phyloP scores from a whole-genome alignment of 208 protist species.

The Leishmania guyanensis region DNA sequence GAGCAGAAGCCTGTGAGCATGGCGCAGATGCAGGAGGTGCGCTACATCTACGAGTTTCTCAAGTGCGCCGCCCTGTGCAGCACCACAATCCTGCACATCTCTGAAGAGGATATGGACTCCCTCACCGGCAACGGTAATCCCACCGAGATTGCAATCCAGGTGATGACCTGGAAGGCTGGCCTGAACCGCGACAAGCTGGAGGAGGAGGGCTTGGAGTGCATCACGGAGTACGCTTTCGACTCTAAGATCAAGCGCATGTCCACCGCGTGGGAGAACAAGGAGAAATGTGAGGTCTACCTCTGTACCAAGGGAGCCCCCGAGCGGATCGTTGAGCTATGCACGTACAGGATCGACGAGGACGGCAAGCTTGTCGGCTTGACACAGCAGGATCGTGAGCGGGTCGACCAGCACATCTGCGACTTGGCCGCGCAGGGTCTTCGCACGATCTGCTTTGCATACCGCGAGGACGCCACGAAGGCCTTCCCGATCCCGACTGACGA shows the following conservation, averaged over 20 bases:
- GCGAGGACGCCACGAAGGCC: constrained; percentile 30
- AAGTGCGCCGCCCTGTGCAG: constrained; percentile 80
- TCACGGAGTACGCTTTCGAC: constrained; percentile 88
- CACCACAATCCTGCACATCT: constrained; percentile 61
- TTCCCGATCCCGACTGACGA: constrained; percentile 48
- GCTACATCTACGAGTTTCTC: constrained; percentile 77
- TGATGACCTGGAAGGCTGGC: constrained; percentile 88
- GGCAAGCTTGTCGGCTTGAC: constrained; percentile 47
- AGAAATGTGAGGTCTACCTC: constrained; percentile 59
- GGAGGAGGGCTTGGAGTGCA: constrained; percentile 76
- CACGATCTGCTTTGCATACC: constrained; percentile 73
- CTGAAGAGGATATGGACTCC: constrained; percentile 63
- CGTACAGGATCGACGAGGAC: constrained; percentile 41
- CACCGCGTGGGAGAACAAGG: constrained; percentile 70
- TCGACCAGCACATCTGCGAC: constrained; percentile 58
- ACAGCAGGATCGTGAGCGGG: constrained; percentile 33
- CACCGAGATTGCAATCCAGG: constrained; percentile 89
- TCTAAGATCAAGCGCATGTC: constrained; percentile 91
- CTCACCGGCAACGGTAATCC: constrained; percentile 83
- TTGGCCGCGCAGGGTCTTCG: constrained; percentile 67
- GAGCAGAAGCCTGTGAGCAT: constrained; percentile 47
- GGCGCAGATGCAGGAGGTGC: constrained; percentile 37
- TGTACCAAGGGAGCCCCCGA: constrained; percentile 91
- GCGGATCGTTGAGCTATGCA: constrained; percentile 81
- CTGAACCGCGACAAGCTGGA: constrained; percentile 65